phyloP scores from a whole-genome alignment of 2,329 filamentous ascomycete genomes.

The Basipetospora sp. region DNA sequence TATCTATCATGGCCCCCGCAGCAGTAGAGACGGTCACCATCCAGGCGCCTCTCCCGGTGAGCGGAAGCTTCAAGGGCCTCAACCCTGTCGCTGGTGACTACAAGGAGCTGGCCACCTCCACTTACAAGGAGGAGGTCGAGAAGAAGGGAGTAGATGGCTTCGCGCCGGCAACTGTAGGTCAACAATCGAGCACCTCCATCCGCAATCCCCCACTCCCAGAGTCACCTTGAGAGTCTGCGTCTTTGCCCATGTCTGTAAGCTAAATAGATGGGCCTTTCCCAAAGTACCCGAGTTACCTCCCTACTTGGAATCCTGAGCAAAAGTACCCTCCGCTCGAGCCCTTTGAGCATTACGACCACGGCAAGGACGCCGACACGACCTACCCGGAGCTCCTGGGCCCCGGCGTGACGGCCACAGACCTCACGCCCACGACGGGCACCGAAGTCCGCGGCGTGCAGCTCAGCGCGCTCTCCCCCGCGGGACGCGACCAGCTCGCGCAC shows the following conservation, averaged over 20 bases:
- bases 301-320: conserved; percentile 52
- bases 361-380: conserved; percentile 54
- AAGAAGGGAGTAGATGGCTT: conserved; percentile 1
- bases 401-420: conserved; percentile 36
- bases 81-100: background rate
- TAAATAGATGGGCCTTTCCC: background rate
- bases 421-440: conserved; percentile 61
- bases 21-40: conserved; percentile 1
- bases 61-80: background rate
- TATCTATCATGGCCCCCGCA: conserved; percentile 4
- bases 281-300: conserved; percentile 57
- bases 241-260: background rate
- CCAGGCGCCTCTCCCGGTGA: background rate
- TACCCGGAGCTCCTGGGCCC: conserved; percentile 53
- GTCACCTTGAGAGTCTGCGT: background rate
- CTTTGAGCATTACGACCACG: conserved; percentile 62
- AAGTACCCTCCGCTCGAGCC: conserved; percentile 50
- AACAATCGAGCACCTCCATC: background rate
- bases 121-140: conserved; percentile 1
- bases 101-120: conserved; percentile 1
- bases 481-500: conserved; percentile 63
- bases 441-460: conserved; percentile 60
- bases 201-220: background rate
- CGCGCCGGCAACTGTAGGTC: conserved; percentile 3
- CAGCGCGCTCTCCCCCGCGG: conserved; percentile 49